Evolutionary conservation across 2,329 filamentous ascomycete genomes (phyloP), one percentile per base, ranked within the genome.

Genomic region (Trichoderma sp.): DNA sequence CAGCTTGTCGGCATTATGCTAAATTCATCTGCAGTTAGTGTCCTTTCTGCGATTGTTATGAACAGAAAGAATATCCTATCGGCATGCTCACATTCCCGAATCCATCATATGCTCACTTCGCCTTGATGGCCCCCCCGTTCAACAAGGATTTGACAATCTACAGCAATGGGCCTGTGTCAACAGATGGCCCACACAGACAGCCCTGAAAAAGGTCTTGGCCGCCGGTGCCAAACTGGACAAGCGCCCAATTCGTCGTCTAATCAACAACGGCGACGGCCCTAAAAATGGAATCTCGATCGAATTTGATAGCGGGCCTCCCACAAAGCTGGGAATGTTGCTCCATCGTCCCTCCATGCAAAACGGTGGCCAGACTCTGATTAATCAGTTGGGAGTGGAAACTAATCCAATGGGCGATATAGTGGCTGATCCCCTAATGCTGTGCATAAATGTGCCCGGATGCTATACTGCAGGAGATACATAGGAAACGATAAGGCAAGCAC

Each of bases 31-130:
- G 13, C 29, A 69, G 68, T 25, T 88, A 88, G 71, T 89, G 86
- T 70, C 80, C 89, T 1, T 87, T 84, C 71, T 89, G 86, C 74
- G 81, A 88, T 70, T 87, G 87, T 5, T 89, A 81, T 73, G 87
- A 89, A 70, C 84, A 88, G 60, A 84, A 83, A 2, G 73, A 76
- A 3, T 71, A 76, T 0, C 82, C 82, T 0, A 80, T 80, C 0
- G 84, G 84, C 1, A 72, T 87, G 4, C 78, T 88, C 3, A 82
- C 81, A 1, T 76, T 67, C 78, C 12, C 81, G 78, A 1, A 70
- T 77, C 53, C 56, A 79, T 15, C 75, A 74, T 5, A 72, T 71
- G 8, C 53, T 6, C 80, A 83, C 67, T 67, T 84, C 10, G 76
- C 80, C 0, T 78, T 79, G 50, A 82, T 83, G 78, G 83, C 82